phyloP scores from a whole-genome alignment of 371 early-diverging fungal genomes.

The Apophysomyces variabilis region DNA sequence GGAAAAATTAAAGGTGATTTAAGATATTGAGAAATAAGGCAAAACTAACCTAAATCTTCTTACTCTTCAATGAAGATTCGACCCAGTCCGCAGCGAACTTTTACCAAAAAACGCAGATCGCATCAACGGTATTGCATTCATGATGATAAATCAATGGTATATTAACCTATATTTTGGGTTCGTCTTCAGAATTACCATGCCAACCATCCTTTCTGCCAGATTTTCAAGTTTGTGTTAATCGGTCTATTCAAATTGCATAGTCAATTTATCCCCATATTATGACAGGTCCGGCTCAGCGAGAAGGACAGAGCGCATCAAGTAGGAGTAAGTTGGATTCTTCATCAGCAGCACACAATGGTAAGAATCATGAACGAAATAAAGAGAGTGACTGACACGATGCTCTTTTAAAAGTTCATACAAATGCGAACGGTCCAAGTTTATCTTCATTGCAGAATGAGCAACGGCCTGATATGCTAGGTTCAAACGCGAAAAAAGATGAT shows the following conservation, averaged over 20 bases:
- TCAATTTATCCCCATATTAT: not conserved
- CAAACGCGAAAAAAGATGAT: too few relatives aligned
- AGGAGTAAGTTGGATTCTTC: not conserved
- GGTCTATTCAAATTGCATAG: not conserved
- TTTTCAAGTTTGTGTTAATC: not conserved
- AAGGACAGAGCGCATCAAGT: not conserved
- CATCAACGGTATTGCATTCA: not conserved
- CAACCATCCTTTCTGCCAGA: not conserved
- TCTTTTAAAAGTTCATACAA: not conserved
- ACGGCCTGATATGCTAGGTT: too few relatives aligned
- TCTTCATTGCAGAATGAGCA: too few relatives aligned
- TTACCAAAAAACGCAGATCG: not conserved
- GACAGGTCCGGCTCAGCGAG: constrained; percentile 1
- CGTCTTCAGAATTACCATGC: not conserved
- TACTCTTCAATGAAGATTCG: too few relatives aligned
- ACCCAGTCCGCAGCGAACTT: too few relatives aligned
- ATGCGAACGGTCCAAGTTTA: too few relatives aligned
- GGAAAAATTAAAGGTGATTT: too few relatives aligned
- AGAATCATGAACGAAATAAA: not conserved
- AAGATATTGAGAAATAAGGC: too few relatives aligned
- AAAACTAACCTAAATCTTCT: too few relatives aligned
- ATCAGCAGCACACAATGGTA: not conserved
- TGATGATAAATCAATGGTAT: not conserved
- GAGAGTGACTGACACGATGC: not conserved
- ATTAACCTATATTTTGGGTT: not conserved